Percentiles rank a stretch among this genome's conserved stretches.
Conservation (phyloP, 345 rosid species). For the Balakata baccata region DNA sequence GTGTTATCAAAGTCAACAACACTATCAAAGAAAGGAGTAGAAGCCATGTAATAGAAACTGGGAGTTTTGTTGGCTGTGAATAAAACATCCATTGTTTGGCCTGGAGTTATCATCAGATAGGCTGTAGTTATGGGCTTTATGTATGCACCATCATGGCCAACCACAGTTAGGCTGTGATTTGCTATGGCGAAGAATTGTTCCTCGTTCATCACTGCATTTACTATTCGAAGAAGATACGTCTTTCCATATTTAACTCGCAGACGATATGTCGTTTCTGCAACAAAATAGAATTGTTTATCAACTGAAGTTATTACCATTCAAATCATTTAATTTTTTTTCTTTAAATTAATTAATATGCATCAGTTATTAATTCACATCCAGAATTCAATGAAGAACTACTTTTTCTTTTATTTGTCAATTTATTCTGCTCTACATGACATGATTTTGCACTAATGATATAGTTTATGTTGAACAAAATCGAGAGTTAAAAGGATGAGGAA, state of each 20-base stretch:
- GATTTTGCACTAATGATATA: too few species aligned
- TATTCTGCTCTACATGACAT: too few species aligned
- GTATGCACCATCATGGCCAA: conserved; percentile 47
- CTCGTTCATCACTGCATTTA: conserved; percentile 31
- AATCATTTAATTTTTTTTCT: too few species aligned
- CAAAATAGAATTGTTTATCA: background rate
- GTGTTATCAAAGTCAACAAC: conserved; percentile 18
- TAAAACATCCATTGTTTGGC: conserved; percentile 38
- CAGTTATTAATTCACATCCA: too few species aligned
- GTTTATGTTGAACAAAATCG: too few species aligned
- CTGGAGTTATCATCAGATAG: conserved; percentile 24
- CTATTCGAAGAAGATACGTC: conserved; percentile 37
- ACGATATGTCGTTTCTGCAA: conserved; percentile 8
- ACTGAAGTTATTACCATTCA: too few species aligned
- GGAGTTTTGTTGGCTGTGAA: conserved; percentile 23
- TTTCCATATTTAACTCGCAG: conserved; percentile 30
- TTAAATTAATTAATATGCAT: too few species aligned
- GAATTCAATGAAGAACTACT: too few species aligned
- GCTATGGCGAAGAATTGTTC: conserved; percentile 41
- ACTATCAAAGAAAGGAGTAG: background rate
- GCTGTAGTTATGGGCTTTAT: conserved; percentile 33
- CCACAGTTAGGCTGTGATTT: conserved; percentile 38
- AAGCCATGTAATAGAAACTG: conserved; percentile 16
- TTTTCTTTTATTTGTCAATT: too few species aligned
- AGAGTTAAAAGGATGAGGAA: too few species aligned